Evolutionary conservation across 306 rosid genomes (phyloP).

Genomic region (Acacia acuminata): DNA sequence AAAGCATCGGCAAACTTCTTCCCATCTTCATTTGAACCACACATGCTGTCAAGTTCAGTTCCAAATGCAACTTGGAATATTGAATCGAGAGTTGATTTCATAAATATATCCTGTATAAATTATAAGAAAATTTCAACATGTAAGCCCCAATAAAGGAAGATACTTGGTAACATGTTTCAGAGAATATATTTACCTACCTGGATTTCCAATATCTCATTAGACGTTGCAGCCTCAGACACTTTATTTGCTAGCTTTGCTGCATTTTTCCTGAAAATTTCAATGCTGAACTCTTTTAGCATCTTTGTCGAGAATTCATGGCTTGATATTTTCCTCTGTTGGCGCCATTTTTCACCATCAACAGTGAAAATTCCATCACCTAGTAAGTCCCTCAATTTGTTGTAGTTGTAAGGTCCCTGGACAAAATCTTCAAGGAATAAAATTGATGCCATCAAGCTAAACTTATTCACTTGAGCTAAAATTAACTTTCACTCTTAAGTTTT

Average conservation of each 20-base stretch:
- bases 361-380: slow-evolving; percentile 88
- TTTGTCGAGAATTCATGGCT: slow-evolving; percentile 79
- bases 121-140: background rate
- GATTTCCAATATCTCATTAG: slow-evolving; percentile 50
- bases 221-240: slow-evolving; percentile 56
- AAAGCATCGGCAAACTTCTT: slow-evolving; percentile 59
- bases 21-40: slow-evolving; percentile 79
- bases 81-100: slow-evolving; percentile 71
- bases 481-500: background rate
- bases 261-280: slow-evolving; percentile 55
- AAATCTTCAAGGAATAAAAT: slow-evolving; percentile 14
- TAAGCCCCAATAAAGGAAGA: slow-evolving; percentile 16
- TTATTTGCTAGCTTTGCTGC: slow-evolving; percentile 63
- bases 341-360: slow-evolving; percentile 88
- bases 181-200: slow-evolving; percentile 48
- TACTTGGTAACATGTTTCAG: background rate
- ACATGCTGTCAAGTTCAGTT: slow-evolving; percentile 70
- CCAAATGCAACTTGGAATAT: slow-evolving; percentile 83
- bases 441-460: slow-evolving; percentile 1
- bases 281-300: slow-evolving; percentile 65
- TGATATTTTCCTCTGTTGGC: slow-evolving; percentile 70
- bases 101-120: slow-evolving; percentile 52
- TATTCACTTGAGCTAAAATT: background rate
- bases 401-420: slow-evolving; percentile 63
- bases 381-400: slow-evolving; percentile 67